Evolutionary conservation across 1,284 basidiomycete species (phyloP), one percentile per base, ranked within the genome.

Genomic region (Ustilago sp.): DNA sequence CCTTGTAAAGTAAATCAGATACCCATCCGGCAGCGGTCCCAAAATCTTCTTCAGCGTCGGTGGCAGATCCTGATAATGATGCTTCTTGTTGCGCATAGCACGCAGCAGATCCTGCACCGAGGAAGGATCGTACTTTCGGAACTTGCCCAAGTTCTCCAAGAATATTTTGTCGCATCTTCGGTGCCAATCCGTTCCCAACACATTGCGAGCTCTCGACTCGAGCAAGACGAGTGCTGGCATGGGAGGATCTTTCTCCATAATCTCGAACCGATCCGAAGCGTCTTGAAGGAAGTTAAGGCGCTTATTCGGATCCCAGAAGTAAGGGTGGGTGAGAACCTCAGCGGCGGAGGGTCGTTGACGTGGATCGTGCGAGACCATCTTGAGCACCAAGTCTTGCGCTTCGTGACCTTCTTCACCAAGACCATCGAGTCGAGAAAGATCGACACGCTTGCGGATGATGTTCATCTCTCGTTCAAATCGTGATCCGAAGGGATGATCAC

Each of bases 31-130:
- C 88, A 98, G 91, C 5, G 92, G 88, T 8, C 95, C 95, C 13
- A 98, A 89, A 85, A 93, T 91, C 63, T 92, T 90, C 85, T 94
- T 94, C 47, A 95, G 92, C 68, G 92, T 91, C 63, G 94, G 93
- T 2, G 95, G 95, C 23, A 98, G 88, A 86, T 96, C 94, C 87
- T 98, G 96, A 84, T 97, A 98, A 86, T 99, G 96, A 81, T 99
- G 93, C 92, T 96, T 98, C 94, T 99, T 99, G 87, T 99, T 99
- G 69, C 97, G 89, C 85, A 99, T 88, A 1, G 95, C 97, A 52
- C 96, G 90, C 59, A 99, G 86, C 28, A 99, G 88, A 87, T 99
- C 97, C 79, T 97, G 93, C 7, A 99, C 92, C 50, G 92, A 93
- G 80, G 89, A 89, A 28, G 93, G 93, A 84, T 98, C 94, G 86